A percentile compares a stretch with the other conserved stretches of the same genome.
phyloP scores from a whole-genome alignment of 2,329 filamentous ascomycete species.

The Xylariales sp. region DNA sequence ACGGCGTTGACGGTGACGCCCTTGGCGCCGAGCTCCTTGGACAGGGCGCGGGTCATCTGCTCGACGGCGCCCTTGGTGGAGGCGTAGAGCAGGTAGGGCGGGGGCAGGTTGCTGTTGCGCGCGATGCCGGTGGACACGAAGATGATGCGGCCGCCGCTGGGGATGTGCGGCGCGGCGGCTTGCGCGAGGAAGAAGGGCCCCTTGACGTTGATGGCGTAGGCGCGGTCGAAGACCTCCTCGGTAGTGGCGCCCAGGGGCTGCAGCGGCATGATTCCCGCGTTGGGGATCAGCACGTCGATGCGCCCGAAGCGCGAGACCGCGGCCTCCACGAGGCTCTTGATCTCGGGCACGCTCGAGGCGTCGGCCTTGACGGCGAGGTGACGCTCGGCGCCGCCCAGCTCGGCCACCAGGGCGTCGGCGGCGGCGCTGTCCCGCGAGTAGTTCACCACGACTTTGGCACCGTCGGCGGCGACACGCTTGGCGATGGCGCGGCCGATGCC shows the following conservation, averaged over 20 bases:
- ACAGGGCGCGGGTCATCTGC: constrained; percentile 50
- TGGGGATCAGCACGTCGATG: constrained; percentile 56
- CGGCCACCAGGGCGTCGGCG: constrained; percentile 43
- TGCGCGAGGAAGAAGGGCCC: constrained; percentile 50
- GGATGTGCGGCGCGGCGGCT: constrained; percentile 48
- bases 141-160: constrained; percentile 42
- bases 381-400: constrained; percentile 44
- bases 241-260: constrained; percentile 43
- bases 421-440: constrained; percentile 42
- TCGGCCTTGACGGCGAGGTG: constrained; percentile 54
- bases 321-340: constrained; percentile 43
- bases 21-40: constrained; percentile 49
- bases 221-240: constrained; percentile 45
- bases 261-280: constrained; percentile 48
- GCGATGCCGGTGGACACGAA: constrained; percentile 42
- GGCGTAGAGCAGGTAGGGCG: constrained; percentile 47
- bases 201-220: constrained; percentile 52
- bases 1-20: constrained; percentile 48
- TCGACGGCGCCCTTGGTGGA: constrained; percentile 57
- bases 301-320: constrained; percentile 46
- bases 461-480: constrained; percentile 50
- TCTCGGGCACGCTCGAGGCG: constrained; percentile 37
- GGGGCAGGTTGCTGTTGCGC: constrained; percentile 25
- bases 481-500: constrained; percentile 58
- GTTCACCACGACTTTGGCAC: constrained; percentile 55